Evolutionary conservation across 179 eudicot species (phyloP), one percentile per base, ranked within the genome.

Genomic region (Dionaea muscipula): DNA sequence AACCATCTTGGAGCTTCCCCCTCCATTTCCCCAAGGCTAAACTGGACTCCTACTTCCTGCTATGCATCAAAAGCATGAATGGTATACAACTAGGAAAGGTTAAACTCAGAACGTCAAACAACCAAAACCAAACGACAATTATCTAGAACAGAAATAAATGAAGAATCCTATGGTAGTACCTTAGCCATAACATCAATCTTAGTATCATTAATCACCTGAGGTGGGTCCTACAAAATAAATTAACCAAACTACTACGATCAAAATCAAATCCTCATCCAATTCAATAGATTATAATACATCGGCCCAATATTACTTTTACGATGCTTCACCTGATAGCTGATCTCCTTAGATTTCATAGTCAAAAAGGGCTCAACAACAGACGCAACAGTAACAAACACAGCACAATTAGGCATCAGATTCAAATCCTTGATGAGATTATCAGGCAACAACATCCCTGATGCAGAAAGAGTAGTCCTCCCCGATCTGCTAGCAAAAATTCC

Each of bases 321-420:
- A 33, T 1, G 39, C 9, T 13, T 15, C 73, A 89, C 94, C 95
- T 81, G 68, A 24, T 59, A 25, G 33, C 44, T 57, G 64, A 53
- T 55, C 63, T 66, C 62, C 61, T 72, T 72, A 17, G 78, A 68
- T 18, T 74, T 70, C 20, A 63, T 62, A 25, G 78, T 61, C 28
- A 90, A 31, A 69, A 90, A 90, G 28, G 97, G 97, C 73, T 83
- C 95, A 55, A 90, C 41, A 28, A 81, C 72, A 58, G 97, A 90
- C 16, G 97, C 95, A 78, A 81, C 94, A 26, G 95, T 81, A 48
- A 84, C 67, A 48, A 90, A 74, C 43, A 83, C 51, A n/a, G 73
- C 74, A 11, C 58, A 57, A 55, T 73, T 68, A n/a, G 67, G 64
- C 14, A 13, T 8, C n/a, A 44, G 28, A 26, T 21, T 41, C 26